Conservation (phyloP, 2,329 filamentous ascomycete species). For the Aspergillus japonicus region DNA sequence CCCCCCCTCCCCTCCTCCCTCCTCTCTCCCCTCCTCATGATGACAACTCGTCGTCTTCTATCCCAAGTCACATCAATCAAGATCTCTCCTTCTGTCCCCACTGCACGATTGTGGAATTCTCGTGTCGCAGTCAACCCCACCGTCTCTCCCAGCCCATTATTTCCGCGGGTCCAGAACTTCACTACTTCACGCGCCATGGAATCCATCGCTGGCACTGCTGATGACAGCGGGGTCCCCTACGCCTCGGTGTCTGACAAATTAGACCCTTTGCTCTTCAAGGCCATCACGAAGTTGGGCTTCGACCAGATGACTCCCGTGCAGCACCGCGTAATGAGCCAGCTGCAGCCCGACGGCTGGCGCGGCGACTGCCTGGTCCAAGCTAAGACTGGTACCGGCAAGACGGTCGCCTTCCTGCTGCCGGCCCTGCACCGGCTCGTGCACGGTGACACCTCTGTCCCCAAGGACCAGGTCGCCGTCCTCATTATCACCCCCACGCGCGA, state of each 20-base stretch:
- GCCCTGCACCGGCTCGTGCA: constrained; percentile 48
- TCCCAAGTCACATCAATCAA: not conserved
- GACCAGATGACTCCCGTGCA: constrained; percentile 55
- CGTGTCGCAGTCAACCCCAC: not conserved
- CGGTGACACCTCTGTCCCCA: constrained; percentile 24
- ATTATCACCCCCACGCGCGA: constrained; percentile 52
- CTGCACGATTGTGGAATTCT: not conserved
- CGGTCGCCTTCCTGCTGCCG: constrained; percentile 50
- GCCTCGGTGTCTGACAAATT: constrained; percentile 36
- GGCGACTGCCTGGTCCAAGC: constrained; percentile 56
- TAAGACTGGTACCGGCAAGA: constrained; percentile 53
- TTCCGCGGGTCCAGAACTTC: not conserved
- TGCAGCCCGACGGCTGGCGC: constrained; percentile 44
- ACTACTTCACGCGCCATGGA: not conserved
- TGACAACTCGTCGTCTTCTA: not conserved
- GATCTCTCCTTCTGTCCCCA: not conserved
- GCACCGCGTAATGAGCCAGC: constrained; percentile 52
- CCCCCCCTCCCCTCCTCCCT: not conserved
- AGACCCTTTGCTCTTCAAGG: constrained; percentile 33
- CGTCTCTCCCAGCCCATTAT: not conserved
- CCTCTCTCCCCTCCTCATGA: not conserved
- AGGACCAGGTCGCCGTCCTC: constrained; percentile 46
- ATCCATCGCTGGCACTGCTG: not conserved
- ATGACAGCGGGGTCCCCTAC: constrained; percentile 17
- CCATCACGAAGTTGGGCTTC: constrained; percentile 34